Conservation (phyloP, 176 grass and related monocot species). For the Otatea glauca region DNA sequence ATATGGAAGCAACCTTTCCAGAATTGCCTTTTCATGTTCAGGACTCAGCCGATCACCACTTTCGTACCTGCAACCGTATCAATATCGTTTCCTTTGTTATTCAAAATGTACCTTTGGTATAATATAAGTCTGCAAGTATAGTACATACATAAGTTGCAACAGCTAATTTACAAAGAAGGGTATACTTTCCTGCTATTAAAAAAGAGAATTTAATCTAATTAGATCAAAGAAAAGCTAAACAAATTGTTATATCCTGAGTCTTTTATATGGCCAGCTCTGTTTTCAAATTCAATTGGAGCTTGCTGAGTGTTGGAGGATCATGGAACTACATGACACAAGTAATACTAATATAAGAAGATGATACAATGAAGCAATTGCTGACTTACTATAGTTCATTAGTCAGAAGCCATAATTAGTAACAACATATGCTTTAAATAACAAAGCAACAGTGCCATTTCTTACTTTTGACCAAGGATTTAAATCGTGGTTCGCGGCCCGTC, state of each 20-base stretch:
- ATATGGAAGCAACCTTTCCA: slow-evolving; percentile 86
- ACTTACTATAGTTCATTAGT: slow-evolving; percentile 25
- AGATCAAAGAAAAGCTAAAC: not conserved
- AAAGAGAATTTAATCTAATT: not conserved
- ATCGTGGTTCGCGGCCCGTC: too few species aligned
- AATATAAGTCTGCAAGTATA: not conserved
- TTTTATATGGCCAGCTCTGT: not conserved
- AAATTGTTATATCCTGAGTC: not conserved
- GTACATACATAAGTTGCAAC: not conserved
- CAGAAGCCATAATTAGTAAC: slow-evolving; percentile 17
- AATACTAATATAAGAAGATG: slow-evolving; percentile 9
- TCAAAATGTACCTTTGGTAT: not conserved
- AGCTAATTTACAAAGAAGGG: not conserved
- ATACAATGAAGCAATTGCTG: not conserved
- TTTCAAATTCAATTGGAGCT: not conserved
- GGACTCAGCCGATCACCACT: slow-evolving; percentile 72
- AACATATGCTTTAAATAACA: not conserved
- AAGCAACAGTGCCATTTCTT: not conserved
- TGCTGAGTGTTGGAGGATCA: not conserved
- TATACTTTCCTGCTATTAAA: not conserved
- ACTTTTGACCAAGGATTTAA: not conserved
- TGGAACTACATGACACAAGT: slow-evolving; percentile 9
- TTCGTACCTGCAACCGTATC: slow-evolving; percentile 65
- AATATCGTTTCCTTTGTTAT: not conserved
- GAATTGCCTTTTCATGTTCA: slow-evolving; percentile 80